A percentile compares a stretch with the other conserved stretches of the same genome.
Conservation (phyloP, 1,284 basidiomycete species). For the Microbotryum lychnidis-dioicae region DNA sequence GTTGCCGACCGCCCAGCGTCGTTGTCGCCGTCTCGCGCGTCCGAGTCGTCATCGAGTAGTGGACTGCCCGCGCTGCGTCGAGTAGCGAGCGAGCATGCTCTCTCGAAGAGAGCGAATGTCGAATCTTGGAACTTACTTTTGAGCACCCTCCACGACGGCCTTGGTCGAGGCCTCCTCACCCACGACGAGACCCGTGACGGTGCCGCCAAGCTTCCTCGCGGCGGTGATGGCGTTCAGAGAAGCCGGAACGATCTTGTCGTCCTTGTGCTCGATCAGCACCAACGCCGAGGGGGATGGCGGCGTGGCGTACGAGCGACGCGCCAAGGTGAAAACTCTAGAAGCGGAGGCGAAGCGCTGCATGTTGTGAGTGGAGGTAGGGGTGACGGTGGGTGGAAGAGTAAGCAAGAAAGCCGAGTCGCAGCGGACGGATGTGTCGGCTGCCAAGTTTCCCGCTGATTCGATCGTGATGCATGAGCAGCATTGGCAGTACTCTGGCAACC, state of each 20-base stretch:
- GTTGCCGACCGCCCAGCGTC: too few relatives aligned
- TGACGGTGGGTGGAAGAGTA: not conserved
- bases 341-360: not conserved
- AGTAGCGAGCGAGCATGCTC: not conserved
- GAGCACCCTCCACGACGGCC: conserved; percentile 61
- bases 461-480: too few relatives aligned
- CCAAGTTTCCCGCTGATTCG: too few relatives aligned
- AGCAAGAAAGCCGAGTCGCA: too few relatives aligned
- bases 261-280: conserved; percentile 79
- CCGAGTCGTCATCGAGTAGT: too few relatives aligned
- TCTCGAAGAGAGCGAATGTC: not conserved
- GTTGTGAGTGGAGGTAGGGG: not conserved
- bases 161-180: conserved; percentile 63
- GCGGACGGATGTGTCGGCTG: too few relatives aligned
- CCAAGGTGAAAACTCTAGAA: not conserved
- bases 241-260: conserved; percentile 70
- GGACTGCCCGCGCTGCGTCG: not conserved
- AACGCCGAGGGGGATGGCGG: conserved; percentile 47
- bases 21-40: not conserved
- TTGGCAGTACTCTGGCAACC: too few relatives aligned
- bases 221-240: conserved; percentile 87
- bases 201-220: conserved; percentile 68
- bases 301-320: conserved; percentile 15
- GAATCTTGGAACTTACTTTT: conserved; percentile 55
- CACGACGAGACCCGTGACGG: conserved; percentile 79